Evolutionary conservation across 2,329 filamentous ascomycete genomes (phyloP), one percentile per base, ranked within the genome.

Genomic region (Verticillium dahliae): DNA sequence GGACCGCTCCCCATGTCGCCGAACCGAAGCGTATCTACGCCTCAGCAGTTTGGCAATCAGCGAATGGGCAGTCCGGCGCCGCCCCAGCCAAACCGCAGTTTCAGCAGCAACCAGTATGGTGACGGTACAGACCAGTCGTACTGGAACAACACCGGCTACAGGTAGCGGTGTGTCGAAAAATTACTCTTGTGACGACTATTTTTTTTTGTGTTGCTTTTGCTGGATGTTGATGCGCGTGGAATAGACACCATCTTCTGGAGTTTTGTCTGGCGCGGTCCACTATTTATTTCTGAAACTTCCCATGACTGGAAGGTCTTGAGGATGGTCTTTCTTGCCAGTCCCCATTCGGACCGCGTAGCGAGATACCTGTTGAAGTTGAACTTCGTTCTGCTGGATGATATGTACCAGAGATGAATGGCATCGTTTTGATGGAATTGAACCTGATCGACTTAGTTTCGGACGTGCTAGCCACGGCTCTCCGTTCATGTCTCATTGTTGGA

Each of bases 1-100:
- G 61, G 58, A 6, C 64, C 64, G 14, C 63, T 65, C 13, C 64
- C 62, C 27, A 45, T 52, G 39, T 59, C 63, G 2, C 63, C 64
- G 6, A 58, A 60, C 50, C 65, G 65, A n/a, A 65, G 58, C 57
- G 52, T 60, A n/a, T 65, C 62, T 11, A 56, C 54, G n/a, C 54
- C 54, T 14, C 45, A 61, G 34, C 50, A 57, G n/a, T 58, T 60
- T 18, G 59, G 62, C 31, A 63, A 66, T 59, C 58, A 60, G 27
- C 52, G 61, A 27, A 34, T 64, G 52, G 65, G 62, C 31, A 62
- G 58, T 22, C 62, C 65, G 10, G 65, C 45, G 58, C 60, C 50
- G 56, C 27, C 45, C n/a, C 45, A 45, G 6, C 45, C 41, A 39
- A 58, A 59, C 34, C 55, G 64, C 18, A 52, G 60, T 33, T 62